phyloP scores from a whole-genome alignment of 1,284 basidiomycete species.

The Ustilago sp. region DNA sequence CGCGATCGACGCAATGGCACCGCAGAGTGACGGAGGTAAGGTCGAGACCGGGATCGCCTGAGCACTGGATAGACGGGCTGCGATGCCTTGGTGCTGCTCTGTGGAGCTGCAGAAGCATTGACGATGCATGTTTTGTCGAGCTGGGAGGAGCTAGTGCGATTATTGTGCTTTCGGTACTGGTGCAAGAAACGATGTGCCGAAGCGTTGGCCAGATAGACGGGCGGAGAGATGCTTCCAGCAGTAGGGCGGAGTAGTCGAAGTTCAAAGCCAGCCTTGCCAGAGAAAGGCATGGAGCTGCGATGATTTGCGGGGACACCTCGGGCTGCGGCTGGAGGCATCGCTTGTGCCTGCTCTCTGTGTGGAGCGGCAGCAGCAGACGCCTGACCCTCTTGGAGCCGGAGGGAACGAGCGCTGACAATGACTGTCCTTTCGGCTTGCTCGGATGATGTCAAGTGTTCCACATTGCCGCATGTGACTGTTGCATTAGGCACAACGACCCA shows the following conservation, averaged over 20 bases:
- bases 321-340: neutral
- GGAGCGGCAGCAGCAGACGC: neutral
- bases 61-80: constrained; percentile 29
- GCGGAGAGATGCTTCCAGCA: constrained; percentile 23
- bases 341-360: constrained; percentile 1
- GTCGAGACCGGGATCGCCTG: constrained; percentile 44
- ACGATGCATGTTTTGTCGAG: neutral
- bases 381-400: constrained; percentile 28
- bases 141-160: neutral
- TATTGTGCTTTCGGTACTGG: constrained; percentile 13
- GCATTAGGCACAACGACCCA: constrained; percentile 58
- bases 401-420: constrained; percentile 51
- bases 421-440: constrained; percentile 51
- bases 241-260: constrained; percentile 51
- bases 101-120: neutral
- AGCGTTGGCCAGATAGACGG: constrained; percentile 51
- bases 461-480: constrained; percentile 21
- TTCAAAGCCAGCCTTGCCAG: constrained; percentile 54
- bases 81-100: neutral
- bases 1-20: constrained; percentile 41
- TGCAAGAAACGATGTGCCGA: constrained; percentile 50
- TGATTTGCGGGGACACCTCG: constrained; percentile 4
- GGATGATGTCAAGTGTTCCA: constrained; percentile 7
- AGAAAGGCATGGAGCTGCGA: constrained; percentile 39
- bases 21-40: constrained; percentile 33